Base-by-base conservation (phyloP, 2,329 filamentous ascomycete species). In the Phialophora expanda region DNA sequence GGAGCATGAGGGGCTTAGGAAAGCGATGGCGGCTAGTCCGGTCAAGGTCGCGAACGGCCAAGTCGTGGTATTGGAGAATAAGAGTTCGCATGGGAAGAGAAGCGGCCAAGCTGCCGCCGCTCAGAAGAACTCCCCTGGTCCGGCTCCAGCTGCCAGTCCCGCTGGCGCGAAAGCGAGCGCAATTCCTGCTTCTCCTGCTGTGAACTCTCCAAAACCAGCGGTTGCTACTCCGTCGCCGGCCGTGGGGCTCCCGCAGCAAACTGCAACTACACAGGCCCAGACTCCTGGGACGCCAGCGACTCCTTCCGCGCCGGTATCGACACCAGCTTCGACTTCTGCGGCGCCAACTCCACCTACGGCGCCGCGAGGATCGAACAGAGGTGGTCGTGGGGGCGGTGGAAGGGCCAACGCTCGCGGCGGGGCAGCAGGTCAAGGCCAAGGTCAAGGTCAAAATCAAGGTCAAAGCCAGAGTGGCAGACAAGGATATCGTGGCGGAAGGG, bases 1-100 rank as follows among this genome's bases (percentile, higher is more conserved):
- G 9, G 88, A 92, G 24, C 84, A 89, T 0, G 87, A 89, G 8
- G 84, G 86, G 9, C 82, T 98, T 28, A 86, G 86, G 72, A 92
- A 91, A 74, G 94, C 94, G 4, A 88, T 97, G 74, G 85, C 87
- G 17, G 91, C 90, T 12, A 96, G 92, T 74, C 92, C 91, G 0
- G 85, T 97, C 32, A 82, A 89, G 22, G 89, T 98, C 11, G 93
- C 90, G 0, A 90, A 96, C 75, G 93, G 91, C 6, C 89, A 89
- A 9, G 92, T 98, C 1, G 91, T 96, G 70, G 90, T 98, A 1
- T 80, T 96, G 26, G 93, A 97, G 79, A 86, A 90, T 57, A 92
- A 91, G 76, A 59, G 64, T 2, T 66, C 67, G n/a, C 58, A 61
- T 57, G 64, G 56, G 41, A 68, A 70, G 53, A 61, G 65, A 38